Evolutionary conservation across 192 early-diverging fungal species (phyloP), one percentile per base, ranked within the genome.

Genomic region (Blastocladiella britannica): DNA sequence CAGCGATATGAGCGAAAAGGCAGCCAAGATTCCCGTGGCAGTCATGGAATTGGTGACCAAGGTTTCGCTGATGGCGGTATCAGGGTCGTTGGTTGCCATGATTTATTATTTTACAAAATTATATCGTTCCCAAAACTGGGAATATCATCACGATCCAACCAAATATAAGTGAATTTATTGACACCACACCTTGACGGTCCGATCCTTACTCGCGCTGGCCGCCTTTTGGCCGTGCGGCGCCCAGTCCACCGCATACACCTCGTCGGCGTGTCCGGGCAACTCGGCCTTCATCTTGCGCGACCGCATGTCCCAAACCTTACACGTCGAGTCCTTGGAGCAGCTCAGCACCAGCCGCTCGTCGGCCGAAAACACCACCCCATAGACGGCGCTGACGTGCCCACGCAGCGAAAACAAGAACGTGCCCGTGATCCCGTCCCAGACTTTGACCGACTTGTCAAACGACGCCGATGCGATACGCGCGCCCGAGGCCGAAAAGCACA

Each of bases 391-490:
- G 22, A 97, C 94, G 63, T 97, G 94, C 27, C 94, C 94, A 24
- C 89, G 78, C 26, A 97, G 76, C 47, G 91, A 90, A 5, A 85
- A 76, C 55, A 95, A 72, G 61, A 95, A 97, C 74, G 82, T 82
- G 60, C 94, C 94, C 0, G 78, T 86, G 7, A 60, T 54, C 26
- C 85, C 88, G 66, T 97, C 92, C 94, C 94, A 97, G 24, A 97
- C 68, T 69, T 97, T 97, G 51, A 97, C 89, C 51, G 83, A 84
- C 67, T 97, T 97, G 68, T 97, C 94, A 59, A 95, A 97, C 54
- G 84, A 83, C 6, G 90, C 94, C 63, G 84, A 87, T 26, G 94
- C 92, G 67, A 97, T 68, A 51, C 75, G 70, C 5, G 82, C 70
- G 26, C 92, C 89, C 54, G 95, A 88, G 5, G 94, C 92, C 12